phyloP scores from a whole-genome alignment of 1,139 yeast genomes.

The Suzukiozyma palmioleophila region DNA sequence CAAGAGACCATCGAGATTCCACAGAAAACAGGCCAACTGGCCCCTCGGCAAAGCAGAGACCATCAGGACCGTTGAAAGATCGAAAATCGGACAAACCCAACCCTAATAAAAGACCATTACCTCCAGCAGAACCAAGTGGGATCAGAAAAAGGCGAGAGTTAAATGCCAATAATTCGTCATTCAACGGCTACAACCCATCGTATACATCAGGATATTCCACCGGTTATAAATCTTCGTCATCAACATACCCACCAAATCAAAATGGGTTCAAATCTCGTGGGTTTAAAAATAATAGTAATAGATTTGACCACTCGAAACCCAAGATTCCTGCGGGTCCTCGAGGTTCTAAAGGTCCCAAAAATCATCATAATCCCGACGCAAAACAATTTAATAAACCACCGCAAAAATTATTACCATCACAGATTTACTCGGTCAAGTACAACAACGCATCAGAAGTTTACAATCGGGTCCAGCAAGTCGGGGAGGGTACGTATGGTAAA shows the following conservation, averaged over 20 bases:
- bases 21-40: conserved; percentile 9
- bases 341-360: not conserved
- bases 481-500: conserved; percentile 50
- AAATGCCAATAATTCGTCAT: conserved; percentile 2
- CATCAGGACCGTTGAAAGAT: conserved; percentile 4
- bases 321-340: conserved; percentile 1
- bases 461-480: conserved; percentile 42
- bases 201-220: conserved; percentile 1
- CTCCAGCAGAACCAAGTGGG: conserved; percentile 14
- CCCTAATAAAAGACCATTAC: conserved; percentile 1
- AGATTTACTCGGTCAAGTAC: conserved; percentile 32
- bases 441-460: conserved; percentile 26
- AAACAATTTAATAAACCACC: not conserved
- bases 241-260: not conserved
- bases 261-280: not conserved
- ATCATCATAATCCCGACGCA: not conserved
- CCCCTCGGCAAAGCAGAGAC: conserved; percentile 9
- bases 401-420: conserved; percentile 17
- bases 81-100: conserved; percentile 1
- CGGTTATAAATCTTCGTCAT: not conserved
- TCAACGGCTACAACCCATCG: not conserved
- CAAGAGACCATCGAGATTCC: not conserved
- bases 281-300: not conserved
- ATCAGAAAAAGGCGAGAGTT: conserved; percentile 12
- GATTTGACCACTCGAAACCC: not conserved